Conservation (phyloP, 371 early-diverging fungal species). For the Zopfochytrium polystomum region DNA sequence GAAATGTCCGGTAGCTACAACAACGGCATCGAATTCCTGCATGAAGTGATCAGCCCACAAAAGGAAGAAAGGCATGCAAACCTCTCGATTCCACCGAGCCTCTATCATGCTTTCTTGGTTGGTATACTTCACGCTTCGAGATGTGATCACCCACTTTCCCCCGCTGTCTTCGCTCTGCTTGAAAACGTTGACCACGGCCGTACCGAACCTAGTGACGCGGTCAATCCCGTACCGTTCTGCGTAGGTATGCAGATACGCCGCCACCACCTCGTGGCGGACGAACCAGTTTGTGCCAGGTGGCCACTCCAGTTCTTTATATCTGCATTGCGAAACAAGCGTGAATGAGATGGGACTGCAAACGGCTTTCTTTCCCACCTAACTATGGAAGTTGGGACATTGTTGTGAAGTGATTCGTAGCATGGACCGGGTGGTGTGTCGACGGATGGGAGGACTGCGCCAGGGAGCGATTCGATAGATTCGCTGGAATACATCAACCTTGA, state of each 20-base stretch:
- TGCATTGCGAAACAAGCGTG: not conserved
- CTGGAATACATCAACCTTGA: too few species aligned
- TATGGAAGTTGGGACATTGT: not conserved
- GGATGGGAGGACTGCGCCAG: too few species aligned
- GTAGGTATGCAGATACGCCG: not conserved
- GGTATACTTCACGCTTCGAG: not conserved
- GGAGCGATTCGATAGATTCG: too few species aligned
- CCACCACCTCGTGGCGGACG: not conserved
- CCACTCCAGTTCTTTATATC: not conserved
- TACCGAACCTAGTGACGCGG: not conserved
- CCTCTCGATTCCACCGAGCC: too few species aligned
- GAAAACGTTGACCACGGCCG: not conserved
- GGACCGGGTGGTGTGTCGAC: too few species aligned
- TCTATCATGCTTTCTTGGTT: too few species aligned
- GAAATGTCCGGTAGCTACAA: not conserved
- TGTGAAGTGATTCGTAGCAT: not conserved
- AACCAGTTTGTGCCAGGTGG: not conserved
- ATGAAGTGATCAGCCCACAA: too few species aligned
- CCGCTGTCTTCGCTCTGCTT: not conserved
- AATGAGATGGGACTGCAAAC: too few species aligned
- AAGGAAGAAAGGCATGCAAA: too few species aligned
- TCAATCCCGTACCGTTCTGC: not conserved
- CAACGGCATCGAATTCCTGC: not conserved
- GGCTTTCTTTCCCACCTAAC: too few species aligned
- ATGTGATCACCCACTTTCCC: not conserved